Percentiles rank a stretch among this genome's conserved stretches.
These are phyloP conservation scores for Hordeum marinum DNA, from an alignment of 176 grass and related monocot genomes.

Conservation along the genomic window DNA sequence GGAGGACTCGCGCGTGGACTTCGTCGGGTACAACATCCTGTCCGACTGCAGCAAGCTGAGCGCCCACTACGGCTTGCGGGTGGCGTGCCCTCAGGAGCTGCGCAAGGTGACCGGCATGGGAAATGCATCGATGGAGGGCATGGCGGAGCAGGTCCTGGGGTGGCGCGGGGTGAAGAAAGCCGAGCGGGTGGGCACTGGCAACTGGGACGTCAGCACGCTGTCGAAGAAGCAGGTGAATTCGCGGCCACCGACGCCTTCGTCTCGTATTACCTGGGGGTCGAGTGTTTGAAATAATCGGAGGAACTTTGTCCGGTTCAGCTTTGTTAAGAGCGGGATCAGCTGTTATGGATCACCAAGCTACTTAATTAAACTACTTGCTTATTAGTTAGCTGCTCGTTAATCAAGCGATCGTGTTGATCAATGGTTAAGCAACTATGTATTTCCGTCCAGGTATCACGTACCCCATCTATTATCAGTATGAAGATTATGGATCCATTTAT, in stretches of 20 bases:
- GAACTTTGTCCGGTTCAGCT: not conserved
- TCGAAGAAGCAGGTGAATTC: not conserved
- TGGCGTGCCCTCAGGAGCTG: not conserved
- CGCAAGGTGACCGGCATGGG: not conserved
- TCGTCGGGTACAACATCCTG: not conserved
- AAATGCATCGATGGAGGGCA: constrained; percentile 28
- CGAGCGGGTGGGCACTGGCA: not conserved
- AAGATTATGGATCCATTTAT: too few species aligned
- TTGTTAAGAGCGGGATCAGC: not conserved
- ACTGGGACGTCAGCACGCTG: constrained; percentile 3
- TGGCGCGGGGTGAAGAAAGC: not conserved
- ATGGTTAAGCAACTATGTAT: not conserved
- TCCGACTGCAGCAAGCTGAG: constrained; percentile 19
- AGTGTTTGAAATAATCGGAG: not conserved
- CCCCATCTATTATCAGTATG: too few species aligned
- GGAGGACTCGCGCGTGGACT: constrained; percentile 3
- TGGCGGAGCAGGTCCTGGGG: constrained; percentile 18
- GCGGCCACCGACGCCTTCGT: not conserved
- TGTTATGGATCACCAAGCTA: not conserved
- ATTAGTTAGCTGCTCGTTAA: not conserved
- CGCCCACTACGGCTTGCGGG: constrained; percentile 12
- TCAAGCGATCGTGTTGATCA: not conserved
- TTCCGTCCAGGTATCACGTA: too few species aligned
- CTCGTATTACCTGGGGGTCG: not conserved
- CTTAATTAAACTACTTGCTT: not conserved